phyloP scores from a whole-genome alignment of 352 stramenopile genomes.

The Blastocystis sp. region DNA sequence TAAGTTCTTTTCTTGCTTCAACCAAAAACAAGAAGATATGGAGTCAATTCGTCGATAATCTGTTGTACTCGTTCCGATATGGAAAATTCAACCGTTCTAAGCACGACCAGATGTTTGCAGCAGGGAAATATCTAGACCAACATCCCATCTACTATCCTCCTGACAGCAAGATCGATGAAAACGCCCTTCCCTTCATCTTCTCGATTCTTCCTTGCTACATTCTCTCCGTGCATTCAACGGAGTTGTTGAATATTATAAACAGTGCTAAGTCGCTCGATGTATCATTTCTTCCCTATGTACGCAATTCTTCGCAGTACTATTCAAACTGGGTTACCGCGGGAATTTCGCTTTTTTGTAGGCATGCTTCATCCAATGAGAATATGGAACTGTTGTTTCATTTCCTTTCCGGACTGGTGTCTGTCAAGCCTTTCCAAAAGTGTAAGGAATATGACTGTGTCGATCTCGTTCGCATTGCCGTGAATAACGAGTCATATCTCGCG shows the following conservation, averaged over 20 bases:
- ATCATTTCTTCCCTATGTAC: neutral
- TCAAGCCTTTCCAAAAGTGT: neutral
- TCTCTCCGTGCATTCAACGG: neutral
- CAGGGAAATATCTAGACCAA: neutral
- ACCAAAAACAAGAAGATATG: neutral
- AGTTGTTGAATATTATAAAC: neutral
- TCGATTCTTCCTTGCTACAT: neutral
- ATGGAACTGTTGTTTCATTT: neutral
- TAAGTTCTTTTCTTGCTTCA: no score
- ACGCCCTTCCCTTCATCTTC: neutral
- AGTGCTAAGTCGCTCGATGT: neutral
- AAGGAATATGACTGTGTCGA: neutral
- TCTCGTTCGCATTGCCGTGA: neutral
- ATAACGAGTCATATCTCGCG: neutral
- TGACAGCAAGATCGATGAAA: neutral
- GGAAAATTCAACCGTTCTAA: neutral
- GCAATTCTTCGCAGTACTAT: neutral
- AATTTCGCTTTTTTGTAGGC: neutral
- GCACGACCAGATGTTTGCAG: neutral
- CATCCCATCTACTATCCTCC: neutral
- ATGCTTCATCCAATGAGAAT: neutral
- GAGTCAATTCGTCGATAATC: neutral
- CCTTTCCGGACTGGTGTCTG: neutral
- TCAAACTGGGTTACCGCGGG: neutral
- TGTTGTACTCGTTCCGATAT: neutral